Conservation (phyloP, 306 rosid species). For the Hylodesmum podocarpum region DNA sequence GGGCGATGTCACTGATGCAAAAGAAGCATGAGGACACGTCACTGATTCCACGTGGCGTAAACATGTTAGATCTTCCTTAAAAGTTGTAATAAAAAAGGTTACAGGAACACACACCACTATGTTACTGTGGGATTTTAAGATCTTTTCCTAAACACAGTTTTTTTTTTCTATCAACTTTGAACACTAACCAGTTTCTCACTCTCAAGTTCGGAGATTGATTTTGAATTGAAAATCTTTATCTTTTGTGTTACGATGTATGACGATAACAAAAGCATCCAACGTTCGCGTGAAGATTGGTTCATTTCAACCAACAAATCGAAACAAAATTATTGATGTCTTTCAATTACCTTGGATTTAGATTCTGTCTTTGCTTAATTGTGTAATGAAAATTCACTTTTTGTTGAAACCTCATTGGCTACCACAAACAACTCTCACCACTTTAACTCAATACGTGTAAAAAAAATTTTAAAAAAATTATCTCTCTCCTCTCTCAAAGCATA, state of each 20-base stretch:
- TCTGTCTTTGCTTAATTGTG: background rate
- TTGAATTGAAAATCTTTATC: background rate
- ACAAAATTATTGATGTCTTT: background rate
- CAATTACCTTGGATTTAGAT: background rate
- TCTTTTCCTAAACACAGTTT: background rate
- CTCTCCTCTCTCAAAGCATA: background rate
- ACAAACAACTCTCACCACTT: background rate
- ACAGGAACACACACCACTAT: conserved; percentile 22
- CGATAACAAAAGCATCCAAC: background rate
- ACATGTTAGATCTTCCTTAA: conserved; percentile 40
- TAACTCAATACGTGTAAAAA: background rate
- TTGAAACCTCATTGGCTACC: background rate
- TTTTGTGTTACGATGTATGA: background rate
- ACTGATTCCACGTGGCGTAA: conserved; percentile 43
- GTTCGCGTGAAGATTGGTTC: background rate
- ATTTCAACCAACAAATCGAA: background rate
- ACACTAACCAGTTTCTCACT: background rate
- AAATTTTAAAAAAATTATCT: no score
- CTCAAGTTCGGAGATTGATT: background rate
- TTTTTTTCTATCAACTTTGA: background rate
- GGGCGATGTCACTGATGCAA: background rate
- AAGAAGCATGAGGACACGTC: background rate
- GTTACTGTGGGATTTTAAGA: background rate
- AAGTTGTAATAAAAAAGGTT: conserved; percentile 41
- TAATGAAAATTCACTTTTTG: conserved; percentile 19